Base-by-base conservation (phyloP, 2,329 filamentous ascomycete genomes). In the Aspergillus ochraceus region DNA sequence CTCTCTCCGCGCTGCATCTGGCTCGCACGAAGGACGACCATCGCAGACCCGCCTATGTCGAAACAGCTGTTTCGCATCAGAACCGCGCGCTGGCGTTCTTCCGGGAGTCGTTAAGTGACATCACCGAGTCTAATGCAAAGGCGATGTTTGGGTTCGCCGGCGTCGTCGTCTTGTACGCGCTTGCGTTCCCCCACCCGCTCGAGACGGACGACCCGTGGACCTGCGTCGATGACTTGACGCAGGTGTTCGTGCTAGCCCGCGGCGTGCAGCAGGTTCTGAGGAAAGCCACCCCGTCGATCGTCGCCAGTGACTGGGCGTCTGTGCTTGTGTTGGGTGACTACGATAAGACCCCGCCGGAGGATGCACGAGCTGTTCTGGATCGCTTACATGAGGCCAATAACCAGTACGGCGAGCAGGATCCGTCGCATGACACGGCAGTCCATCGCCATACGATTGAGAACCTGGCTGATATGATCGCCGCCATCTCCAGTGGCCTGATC, bases 401-500 rank as follows among this genome's bases (percentile, higher is more conserved):
- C 14, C 24, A 57, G 12, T 71, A 64, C 52, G 64, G 63, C 5
- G 52, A 58, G 2, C 59, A 61, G 26, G 63, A 70, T 55, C 45
- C 60, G 5, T 57, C 60, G 10, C 71, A 75, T 47, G 68, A 73
- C 24, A 57, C 61, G 3, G 59, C 64, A 4, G 55, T 67, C 2
- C 71, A 74, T 26, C 58, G 61, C 17, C 49, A 56, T 17, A 61
- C 68, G 0, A 73, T 76, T 49, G 65, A 69, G 1, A 67, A 70
- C 32, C 56, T 73, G 20, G 66, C 63, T 20, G 66, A 73, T 11
- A 67, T 71, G 60, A 63, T 71, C 26, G 64, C 66, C 49, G 67
- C 61, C 56, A 60, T 66, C 19, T 64, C 70, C 32, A 61, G 60
- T 22, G 68, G 70, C 80, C 84, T 52, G 87, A 89, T 62, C 3